Conservation (phyloP, 2,329 filamentous ascomycete species). For the Neofusicoccum parvum region DNA sequence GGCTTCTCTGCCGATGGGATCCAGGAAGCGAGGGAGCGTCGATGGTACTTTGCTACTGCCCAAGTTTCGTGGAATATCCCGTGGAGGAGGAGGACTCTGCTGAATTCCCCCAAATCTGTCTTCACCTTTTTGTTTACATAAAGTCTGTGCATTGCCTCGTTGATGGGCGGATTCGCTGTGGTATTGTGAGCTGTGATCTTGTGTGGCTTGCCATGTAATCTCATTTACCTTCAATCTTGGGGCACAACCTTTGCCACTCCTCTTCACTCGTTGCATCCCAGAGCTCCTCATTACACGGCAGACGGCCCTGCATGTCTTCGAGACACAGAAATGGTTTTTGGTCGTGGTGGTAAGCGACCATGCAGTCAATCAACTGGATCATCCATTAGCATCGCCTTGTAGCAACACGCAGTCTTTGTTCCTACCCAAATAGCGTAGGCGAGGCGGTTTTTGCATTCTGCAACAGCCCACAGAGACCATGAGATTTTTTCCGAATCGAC, state of each 20-base stretch:
- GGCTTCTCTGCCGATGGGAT: slow-evolving; percentile 27
- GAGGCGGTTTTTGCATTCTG: background rate
- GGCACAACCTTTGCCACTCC: slow-evolving; percentile 25
- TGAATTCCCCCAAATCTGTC: slow-evolving; percentile 50
- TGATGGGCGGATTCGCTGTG: slow-evolving; percentile 36
- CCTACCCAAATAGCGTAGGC: slow-evolving; percentile 1
- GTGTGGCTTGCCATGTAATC: background rate
- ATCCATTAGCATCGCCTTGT: background rate
- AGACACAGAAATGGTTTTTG: slow-evolving; percentile 2
- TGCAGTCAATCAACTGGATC: background rate
- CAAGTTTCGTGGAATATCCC: slow-evolving; percentile 54
- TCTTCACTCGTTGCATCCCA: slow-evolving; percentile 29
- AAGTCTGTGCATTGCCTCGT: slow-evolving; percentile 46
- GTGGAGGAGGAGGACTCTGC: slow-evolving; percentile 53
- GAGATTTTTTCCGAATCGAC: background rate
- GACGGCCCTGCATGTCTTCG: slow-evolving; percentile 4
- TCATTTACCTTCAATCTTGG: background rate
- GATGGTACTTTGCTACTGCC: slow-evolving; percentile 53
- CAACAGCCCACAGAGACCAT: background rate
- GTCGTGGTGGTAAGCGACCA: slow-evolving; percentile 16
- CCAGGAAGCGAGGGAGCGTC: slow-evolving; percentile 47
- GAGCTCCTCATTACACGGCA: slow-evolving; percentile 26
- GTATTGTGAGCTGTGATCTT: background rate
- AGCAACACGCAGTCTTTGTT: too few relatives aligned
- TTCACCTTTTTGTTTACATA: slow-evolving; percentile 54